Evolutionary conservation across 768 basidiomycete genomes (phyloP), one percentile per base, ranked within the genome.

Genomic region (Leucocoprinus birnbaumii): DNA sequence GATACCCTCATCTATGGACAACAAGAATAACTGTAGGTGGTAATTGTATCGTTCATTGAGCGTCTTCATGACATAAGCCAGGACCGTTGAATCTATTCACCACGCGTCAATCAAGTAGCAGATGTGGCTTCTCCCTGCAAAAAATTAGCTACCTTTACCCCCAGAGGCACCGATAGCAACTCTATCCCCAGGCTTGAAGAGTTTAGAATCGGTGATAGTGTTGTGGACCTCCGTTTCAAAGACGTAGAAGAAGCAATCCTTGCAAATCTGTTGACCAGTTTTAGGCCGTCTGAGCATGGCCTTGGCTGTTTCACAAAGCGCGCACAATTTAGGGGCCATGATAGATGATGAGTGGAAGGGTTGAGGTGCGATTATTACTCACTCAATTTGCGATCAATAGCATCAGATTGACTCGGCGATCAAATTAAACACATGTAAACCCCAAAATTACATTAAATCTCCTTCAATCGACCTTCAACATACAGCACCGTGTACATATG

Each of bases 211-310:
- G 5, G 77, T 85, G 66, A 98, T 98, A 1, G 97, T 98, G 67
- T 95, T 89, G 74, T 99, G 97, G 25, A 99, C 87, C 68, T 99
- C 97, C 0, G 94, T 96, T 76, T 99, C 97, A 63, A 99, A 99
- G 38, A 98, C 94, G 61, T 85, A 85, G 76, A 93, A 99, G 73
- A 95, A 97, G 67, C 97, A 99, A 37, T 89, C 85, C 69, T 87
- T 89, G 78, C 97, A 99, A 57, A 98, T 94, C 68, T 94, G 93
- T 65, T 98, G 95, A 0, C 94, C 94, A 1, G 95, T 99, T 71
- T 99, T 99, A 2, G 96, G 97, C 16, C 97, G 79, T 65, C 91
- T 95, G 40, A 99, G 69, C 63, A 98, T 94, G 0, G 97, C 92
- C 51, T 86, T 85, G 2, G 86, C 73, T 2, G 80, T 84, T 14